Evolutionary conservation across 2,329 filamentous ascomycete species (phyloP), one percentile per base, ranked within the genome.

Genomic region (Blastomyces emzantsi): DNA sequence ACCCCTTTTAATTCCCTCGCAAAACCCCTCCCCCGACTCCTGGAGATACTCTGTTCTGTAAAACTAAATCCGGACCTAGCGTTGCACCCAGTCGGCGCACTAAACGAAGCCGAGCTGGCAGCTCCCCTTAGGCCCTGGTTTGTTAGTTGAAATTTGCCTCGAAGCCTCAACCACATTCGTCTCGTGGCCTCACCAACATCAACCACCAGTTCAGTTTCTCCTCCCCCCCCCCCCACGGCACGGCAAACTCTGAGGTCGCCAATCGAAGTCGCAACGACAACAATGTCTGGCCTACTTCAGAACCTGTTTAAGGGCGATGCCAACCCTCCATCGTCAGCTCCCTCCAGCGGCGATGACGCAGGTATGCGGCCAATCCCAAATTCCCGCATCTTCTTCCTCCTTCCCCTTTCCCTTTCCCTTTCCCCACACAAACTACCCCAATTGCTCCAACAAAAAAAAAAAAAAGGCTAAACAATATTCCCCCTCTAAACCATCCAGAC

Each of bases 401-500:
- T 5, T 5, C 33, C 39, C 19, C 36, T 15, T 25, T 22, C 15
- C 30, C 41, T 25, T 51, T 49, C 56, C 60, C 55, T 41, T 19
- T 33, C 55, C 25, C 15, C 33, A 13, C 39, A 2, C 39, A 15
- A 43, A 43, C 11, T 17, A 17, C 11, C 36, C 15, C 57, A 43
- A 43, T 47, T 59, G 25, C 56, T 30, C 7, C 39, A 17, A 17
- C 39, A 39, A 5, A 19, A 19, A 1, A 22, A 17, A 17, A 41
- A 17, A 17, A 6, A 52, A 36, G 15, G 4, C 47, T 61, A 30
- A 61, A 19, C n/a, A 13, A 5, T 17, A 5, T 13, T 15, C 61
- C 30, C 52, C 55, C 59, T 57, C 52, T 74, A 96, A 92, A 96
- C 80, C 97, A 97, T 76, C 92, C 90, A 79, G 93, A 97, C 81